Base-by-base conservation (phyloP, 495 filamentous ascomycete genomes). In the Cercophora samala region DNA sequence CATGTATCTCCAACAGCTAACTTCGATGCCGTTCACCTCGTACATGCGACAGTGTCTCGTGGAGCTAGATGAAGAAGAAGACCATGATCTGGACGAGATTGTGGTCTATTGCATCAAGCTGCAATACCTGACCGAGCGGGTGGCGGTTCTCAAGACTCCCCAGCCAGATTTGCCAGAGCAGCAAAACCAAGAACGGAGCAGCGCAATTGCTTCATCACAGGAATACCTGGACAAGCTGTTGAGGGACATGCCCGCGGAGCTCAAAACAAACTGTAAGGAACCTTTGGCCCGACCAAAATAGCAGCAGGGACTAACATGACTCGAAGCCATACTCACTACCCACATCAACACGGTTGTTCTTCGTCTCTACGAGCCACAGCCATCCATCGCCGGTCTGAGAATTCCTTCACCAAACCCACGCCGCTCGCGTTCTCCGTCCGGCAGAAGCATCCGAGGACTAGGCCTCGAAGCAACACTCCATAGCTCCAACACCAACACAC, bases 41-140 rank as follows among this genome's bases (percentile, higher is more conserved):
- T 77, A 79, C 66, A 68, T 80, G 21, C 73, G 74, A 23, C 74
- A 78, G 25, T 80, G 76, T 29, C 65, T 80, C 8, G 65, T 37
- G 24, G 75, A 79, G 1, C 70, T 81, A 13, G 68, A 80, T 13
- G 64, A 72, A 9, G 64, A 66, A 8, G 66, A 68, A 21, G 74
- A 80, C 58, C 70, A 76, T 46, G 72, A 74, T 24, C 72, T 72
- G 4, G 79, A 81, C 60, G 37, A 64, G 17, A 55, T 77, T 9
- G 67, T 78, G 18, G 74, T 77, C n/a, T 60, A 74, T 25, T 68
- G 76, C 17, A 66, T 80, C 42, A 76, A 74, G 24, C 68, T 77
- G 25, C 79, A 81, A 63, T 74, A 76, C n/a, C 63, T 81, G 19
- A 77, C 75, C 1, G 76, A 79, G 61, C 70, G 69, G 15, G 77